Base-by-base conservation (phyloP, 2,329 filamentous ascomycete species). In the Pseudocercospora fuligena region DNA sequence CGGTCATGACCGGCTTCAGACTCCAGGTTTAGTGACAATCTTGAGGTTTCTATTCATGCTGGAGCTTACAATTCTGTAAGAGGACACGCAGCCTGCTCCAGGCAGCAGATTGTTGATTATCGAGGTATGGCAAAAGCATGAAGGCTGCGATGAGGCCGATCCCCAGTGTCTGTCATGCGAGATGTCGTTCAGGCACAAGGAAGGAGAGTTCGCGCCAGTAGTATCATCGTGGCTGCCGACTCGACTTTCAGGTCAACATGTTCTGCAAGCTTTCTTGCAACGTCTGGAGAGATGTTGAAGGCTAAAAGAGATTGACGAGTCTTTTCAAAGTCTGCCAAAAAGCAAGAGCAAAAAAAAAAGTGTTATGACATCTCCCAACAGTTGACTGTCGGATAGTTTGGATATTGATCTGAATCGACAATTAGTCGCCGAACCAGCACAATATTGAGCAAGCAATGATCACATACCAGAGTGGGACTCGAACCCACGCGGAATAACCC, bases 401-500 rank as follows among this genome's bases (percentile, higher is more conserved):
- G 8, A 43, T 58, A 19, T 58, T 36, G 31, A 36, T 43, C 47
- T 21, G 19, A 23, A 5, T 25, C 19, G 11, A 8, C 47, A 1
- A 27, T 27, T 6, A 27, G 23, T 21, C 23, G n/a, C 19, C 47
- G 47, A 51, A 51, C 3, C 19, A 27, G 3, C 47, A 51, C 47
- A 25, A 25, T 23, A 27, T 9, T 51, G 63, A 66, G 36, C 36
- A 40, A 40, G 36, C 36, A 40, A 40, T n/a, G 16, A 14, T 40
- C 36, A 40, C 36, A n/a, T 40, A 40, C 36, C 59, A 70, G 65
- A 68, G 71, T 74, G 71, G 72, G 72, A 73, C 66, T 74, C 71
- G 73, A 74, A 74, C 73, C 72, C 72, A 73, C 70, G 70, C 62
- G 54, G 66, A 59, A 66, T 70, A 61, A 60, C 60, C 68, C 68